Conservation (phyloP, 352 stramenopile species). For the Pythium phragmitis region DNA sequence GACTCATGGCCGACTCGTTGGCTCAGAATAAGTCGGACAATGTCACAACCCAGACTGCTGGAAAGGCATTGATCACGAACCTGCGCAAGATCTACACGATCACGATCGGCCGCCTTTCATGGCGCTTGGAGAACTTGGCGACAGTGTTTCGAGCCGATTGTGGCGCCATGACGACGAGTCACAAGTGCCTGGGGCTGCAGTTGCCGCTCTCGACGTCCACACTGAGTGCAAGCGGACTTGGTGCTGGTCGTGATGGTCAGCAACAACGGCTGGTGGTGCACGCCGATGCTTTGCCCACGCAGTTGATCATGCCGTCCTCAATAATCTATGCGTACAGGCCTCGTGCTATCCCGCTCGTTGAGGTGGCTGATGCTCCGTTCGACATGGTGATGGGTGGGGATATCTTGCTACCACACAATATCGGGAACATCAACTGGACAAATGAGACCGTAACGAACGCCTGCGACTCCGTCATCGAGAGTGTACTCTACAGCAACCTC, state of each 20-base stretch:
- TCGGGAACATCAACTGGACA: background rate
- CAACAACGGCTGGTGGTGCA: too few relatives aligned
- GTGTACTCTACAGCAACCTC: background rate
- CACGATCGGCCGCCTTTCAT: slow-evolving; percentile 25
- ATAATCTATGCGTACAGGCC: too few relatives aligned
- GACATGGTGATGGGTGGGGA: too few relatives aligned
- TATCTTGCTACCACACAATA: too few relatives aligned
- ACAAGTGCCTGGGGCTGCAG: slow-evolving; percentile 1
- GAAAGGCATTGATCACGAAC: slow-evolving; percentile 10
- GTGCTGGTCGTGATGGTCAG: background rate
- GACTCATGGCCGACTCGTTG: slow-evolving; percentile 13
- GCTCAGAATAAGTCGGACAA: background rate
- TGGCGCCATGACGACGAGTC: background rate
- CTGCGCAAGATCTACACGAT: slow-evolving; percentile 29
- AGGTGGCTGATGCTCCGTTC: too few relatives aligned
- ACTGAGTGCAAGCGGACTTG: background rate
- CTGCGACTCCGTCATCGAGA: background rate
- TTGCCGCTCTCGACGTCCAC: background rate
- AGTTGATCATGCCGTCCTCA: too few relatives aligned
- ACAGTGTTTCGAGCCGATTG: slow-evolving; percentile 17
- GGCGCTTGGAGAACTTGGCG: slow-evolving; percentile 16
- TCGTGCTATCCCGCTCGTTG: too few relatives aligned
- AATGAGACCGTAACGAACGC: background rate
- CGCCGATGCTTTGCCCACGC: too few relatives aligned
- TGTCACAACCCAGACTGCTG: background rate